These are phyloP conservation scores for Fraxinus ornus DNA, from an alignment of 305 asterid genomes.

Conservation along the genomic window DNA sequence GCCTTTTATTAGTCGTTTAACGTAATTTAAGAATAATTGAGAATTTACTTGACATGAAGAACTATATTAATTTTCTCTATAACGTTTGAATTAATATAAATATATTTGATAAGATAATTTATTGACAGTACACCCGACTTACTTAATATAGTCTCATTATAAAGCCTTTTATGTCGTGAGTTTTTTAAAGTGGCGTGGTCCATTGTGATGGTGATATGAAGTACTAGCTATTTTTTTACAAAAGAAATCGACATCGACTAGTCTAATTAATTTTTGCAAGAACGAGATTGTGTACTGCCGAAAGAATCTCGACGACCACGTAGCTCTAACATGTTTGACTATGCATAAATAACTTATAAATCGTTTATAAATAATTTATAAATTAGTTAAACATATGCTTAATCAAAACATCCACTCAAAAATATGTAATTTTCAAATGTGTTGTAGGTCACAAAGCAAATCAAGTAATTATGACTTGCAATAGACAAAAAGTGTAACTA, in stretches of 20 bases:
- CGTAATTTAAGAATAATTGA: not conserved
- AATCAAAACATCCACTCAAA: not conserved
- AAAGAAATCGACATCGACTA: not conserved
- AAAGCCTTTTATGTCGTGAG: not conserved
- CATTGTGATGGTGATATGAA: not conserved
- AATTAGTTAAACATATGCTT: not conserved
- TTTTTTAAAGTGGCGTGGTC: not conserved
- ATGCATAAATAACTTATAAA: not conserved
- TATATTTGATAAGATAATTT: not conserved
- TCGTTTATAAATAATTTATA: not conserved
- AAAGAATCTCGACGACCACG: not conserved
- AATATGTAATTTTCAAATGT: not conserved
- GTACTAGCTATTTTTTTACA: too few relatives aligned
- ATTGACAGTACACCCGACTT: not conserved
- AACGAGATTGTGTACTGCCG: not conserved
- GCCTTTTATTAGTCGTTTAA: not conserved
- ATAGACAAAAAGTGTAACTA: not conserved
- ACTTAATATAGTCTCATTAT: not conserved
- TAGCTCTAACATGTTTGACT: not conserved
- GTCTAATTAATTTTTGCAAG: not conserved
- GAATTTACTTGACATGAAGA: not conserved
- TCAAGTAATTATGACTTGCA: conserved; percentile 26
- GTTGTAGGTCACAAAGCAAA: not conserved
- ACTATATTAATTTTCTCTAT: not conserved
- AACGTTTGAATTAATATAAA: not conserved